Evolutionary conservation across 2,329 filamentous ascomycete species (phyloP).

Genomic region (Pezicula carpinea): DNA sequence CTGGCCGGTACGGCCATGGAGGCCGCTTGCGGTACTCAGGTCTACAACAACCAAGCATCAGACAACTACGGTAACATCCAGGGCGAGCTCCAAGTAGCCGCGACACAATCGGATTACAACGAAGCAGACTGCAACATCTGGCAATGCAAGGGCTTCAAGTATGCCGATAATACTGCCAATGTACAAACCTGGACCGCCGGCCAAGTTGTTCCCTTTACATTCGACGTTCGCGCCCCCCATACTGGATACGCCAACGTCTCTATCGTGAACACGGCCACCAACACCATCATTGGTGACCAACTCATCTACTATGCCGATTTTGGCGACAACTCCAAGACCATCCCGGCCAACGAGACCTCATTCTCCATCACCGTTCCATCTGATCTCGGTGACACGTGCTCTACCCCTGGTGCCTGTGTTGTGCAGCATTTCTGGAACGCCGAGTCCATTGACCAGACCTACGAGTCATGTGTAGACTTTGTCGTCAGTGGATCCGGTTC

Average conservation of each 20-base stretch:
- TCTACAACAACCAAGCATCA: conserved; percentile 30
- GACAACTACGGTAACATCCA: conserved; percentile 30
- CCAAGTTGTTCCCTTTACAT: conserved; percentile 38
- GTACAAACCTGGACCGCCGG: conserved; percentile 40
- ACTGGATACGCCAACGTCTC: conserved; percentile 50
- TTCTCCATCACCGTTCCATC: conserved; percentile 51
- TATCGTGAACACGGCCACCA: conserved; percentile 44
- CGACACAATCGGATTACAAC: conserved; percentile 27
- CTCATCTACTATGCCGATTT: conserved; percentile 45
- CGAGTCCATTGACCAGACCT: conserved; percentile 46
- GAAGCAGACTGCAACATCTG: conserved; percentile 34
- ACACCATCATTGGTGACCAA: conserved; percentile 42
- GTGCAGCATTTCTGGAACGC: conserved; percentile 53
- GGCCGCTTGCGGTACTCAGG: conserved; percentile 38
- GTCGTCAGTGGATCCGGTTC: conserved; percentile 12
- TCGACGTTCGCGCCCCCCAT: conserved; percentile 43
- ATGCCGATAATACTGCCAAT: conserved; percentile 36
- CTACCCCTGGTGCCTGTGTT: conserved; percentile 26
- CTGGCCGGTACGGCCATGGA: conserved; percentile 38
- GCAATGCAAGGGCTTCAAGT: conserved; percentile 44
- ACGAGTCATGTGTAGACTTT: conserved; percentile 52
- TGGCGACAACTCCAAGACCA: conserved; percentile 39
- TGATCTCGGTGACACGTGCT: conserved; percentile 34
- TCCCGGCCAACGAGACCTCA: conserved; percentile 38
- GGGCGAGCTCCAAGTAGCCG: conserved; percentile 30